Conservation (phyloP, 108 stramenopile genomes). For the Skeletonema costatum region DNA sequence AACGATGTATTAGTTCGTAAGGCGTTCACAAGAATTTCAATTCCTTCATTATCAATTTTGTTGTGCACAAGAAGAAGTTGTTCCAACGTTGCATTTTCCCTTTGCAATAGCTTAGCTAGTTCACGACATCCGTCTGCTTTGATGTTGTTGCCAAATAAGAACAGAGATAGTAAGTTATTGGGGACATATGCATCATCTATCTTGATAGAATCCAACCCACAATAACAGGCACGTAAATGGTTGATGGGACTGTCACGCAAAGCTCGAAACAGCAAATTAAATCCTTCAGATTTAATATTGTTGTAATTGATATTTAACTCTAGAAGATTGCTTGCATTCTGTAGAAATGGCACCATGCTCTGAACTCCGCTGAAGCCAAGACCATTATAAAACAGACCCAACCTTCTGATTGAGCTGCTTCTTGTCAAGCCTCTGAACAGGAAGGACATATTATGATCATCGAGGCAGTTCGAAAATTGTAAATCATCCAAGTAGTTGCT, state of each 20-base stretch:
- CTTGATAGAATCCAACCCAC: too few relatives aligned
- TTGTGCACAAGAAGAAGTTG: background rate
- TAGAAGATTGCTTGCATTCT: background rate
- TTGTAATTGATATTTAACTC: background rate
- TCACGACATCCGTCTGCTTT: background rate
- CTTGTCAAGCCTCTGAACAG: background rate
- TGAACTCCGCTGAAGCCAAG: background rate
- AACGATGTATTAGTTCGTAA: background rate
- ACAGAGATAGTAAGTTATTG: too few relatives aligned
- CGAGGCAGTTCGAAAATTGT: background rate
- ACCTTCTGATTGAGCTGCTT: background rate
- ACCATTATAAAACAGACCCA: background rate
- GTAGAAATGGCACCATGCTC: background rate
- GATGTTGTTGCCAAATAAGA: background rate
- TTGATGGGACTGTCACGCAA: background rate
- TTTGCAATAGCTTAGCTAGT: background rate
- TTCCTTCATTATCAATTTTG: background rate
- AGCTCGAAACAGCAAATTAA: background rate
- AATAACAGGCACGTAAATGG: too few relatives aligned
- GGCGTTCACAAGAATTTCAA: background rate
- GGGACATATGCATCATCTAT: too few relatives aligned
- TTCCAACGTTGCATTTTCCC: background rate
- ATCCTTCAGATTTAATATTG: background rate
- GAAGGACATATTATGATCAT: background rate
- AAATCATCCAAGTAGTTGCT: background rate